phyloP scores from a whole-genome alignment of 2,329 filamentous ascomycete genomes.

The Ophiostoma tasmaniense region DNA sequence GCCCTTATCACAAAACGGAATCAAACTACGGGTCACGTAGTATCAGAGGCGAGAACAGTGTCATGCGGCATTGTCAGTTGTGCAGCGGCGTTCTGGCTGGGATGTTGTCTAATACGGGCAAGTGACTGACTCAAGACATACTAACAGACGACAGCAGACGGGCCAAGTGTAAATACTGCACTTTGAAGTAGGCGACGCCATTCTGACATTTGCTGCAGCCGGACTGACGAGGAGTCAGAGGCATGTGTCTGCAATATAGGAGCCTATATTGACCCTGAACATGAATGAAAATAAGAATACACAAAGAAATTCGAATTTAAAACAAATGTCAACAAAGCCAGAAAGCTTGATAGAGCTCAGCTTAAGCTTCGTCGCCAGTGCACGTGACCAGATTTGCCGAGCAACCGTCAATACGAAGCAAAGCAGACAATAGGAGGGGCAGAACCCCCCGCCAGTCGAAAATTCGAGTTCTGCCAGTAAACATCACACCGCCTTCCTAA shows the following conservation, averaged over 20 bases:
- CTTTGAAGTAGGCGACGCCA: not conserved
- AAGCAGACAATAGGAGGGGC: not conserved
- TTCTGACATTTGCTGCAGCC: not conserved
- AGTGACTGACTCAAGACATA: constrained; percentile 4
- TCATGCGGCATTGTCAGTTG: not conserved
- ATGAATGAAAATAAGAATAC: not conserved
- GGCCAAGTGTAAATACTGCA: not conserved
- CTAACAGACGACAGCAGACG: not conserved
- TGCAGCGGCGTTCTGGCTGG: not conserved
- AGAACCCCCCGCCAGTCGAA: constrained; percentile 7
- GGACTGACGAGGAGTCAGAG: not conserved
- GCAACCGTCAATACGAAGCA: not conserved
- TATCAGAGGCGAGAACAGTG: not conserved
- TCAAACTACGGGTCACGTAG: not conserved
- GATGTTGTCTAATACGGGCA: not conserved
- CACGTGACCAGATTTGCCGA: not conserved
- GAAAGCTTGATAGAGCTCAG: not conserved
- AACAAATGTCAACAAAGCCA: too few species aligned
- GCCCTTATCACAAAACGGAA: too few species aligned
- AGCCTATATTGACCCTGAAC: too few species aligned
- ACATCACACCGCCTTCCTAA: not conserved
- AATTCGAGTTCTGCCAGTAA: not conserved
- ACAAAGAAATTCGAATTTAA: too few species aligned
- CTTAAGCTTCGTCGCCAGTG: not conserved
- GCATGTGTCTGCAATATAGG: too few species aligned